A percentile compares a stretch with the other conserved stretches of the same genome.
These are phyloP conservation scores for Cordyceps militaris DNA, from an alignment of 2,329 filamentous ascomycete genomes.

Conservation along the genomic window DNA sequence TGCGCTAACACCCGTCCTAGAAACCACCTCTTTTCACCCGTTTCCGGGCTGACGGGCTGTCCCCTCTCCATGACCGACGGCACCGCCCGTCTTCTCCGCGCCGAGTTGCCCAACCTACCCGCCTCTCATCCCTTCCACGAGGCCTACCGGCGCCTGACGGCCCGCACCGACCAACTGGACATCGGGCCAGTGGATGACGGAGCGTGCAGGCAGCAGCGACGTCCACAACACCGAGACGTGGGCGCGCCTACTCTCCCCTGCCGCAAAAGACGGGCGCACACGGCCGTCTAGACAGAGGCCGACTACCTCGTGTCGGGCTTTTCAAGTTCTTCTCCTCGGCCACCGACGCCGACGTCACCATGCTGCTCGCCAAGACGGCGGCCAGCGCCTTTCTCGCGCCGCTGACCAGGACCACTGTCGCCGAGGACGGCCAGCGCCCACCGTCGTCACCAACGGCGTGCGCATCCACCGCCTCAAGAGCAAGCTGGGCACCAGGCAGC, in stretches of 20 bases:
- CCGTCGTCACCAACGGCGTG: conserved; percentile 13
- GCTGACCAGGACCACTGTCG: conserved; percentile 2
- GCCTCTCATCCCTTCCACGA: conserved; percentile 13
- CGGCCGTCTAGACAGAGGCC: conserved; percentile 12
- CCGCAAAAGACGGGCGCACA: not conserved
- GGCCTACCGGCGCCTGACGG: conserved; percentile 3
- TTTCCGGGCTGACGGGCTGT: conserved; percentile 12
- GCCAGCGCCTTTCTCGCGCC: conserved; percentile 14
- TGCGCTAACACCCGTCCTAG: not conserved
- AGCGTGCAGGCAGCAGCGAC: conserved; percentile 14
- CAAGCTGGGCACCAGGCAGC: conserved; percentile 16
- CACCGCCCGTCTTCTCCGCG: conserved; percentile 10
- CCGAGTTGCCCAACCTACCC: conserved; percentile 7
- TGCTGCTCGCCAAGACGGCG: conserved; percentile 15
- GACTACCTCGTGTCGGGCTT: conserved; percentile 16
- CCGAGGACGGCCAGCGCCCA: conserved; percentile 3
- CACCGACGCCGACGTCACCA: conserved; percentile 14
- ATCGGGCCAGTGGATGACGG: conserved; percentile 16
- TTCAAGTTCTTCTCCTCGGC: conserved; percentile 16
- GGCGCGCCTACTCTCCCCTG: conserved; percentile 8
- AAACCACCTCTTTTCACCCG: conserved; percentile 13
- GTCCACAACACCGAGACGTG: conserved; percentile 15
- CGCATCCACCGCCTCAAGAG: conserved; percentile 15
- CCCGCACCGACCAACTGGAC: conserved; percentile 11
- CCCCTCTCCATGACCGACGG: conserved; percentile 15